A percentile compares a stretch with the other conserved stretches of the same genome.
Conservation (phyloP, 495 filamentous ascomycete species). For the Copromyces sp. region DNA sequence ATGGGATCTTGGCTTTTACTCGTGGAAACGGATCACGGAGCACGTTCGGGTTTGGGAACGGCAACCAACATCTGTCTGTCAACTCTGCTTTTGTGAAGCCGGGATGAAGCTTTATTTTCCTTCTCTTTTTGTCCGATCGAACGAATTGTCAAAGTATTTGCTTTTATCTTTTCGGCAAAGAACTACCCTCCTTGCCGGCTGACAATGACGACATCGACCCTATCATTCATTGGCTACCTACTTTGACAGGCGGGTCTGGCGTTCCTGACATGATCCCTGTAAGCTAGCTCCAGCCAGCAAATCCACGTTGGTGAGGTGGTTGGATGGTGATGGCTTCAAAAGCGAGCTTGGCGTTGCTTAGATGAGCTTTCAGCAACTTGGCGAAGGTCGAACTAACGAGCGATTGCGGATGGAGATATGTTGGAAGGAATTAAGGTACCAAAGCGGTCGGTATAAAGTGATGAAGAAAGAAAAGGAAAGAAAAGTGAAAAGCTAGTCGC, state of each 20-base stretch:
- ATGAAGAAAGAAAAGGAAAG: neutral
- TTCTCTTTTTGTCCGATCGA: neutral
- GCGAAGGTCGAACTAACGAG: neutral
- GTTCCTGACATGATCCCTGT: neutral
- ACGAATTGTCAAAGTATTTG: neutral
- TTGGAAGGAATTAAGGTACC: no score
- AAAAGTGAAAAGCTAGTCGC: neutral
- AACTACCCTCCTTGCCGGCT: neutral
- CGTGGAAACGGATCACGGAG: neutral
- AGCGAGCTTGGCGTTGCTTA: neutral
- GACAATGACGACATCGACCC: neutral
- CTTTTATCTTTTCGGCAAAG: neutral
- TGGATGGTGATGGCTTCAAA: neutral
- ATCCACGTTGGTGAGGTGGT: neutral
- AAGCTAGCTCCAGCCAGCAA: neutral
- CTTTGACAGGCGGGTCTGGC: neutral
- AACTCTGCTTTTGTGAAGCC: neutral
- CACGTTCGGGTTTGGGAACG: neutral
- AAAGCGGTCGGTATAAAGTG: neutral
- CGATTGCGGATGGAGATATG: neutral
- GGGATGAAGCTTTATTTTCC: neutral
- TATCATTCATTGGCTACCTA: neutral
- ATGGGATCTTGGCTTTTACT: neutral
- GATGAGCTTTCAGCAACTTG: neutral
- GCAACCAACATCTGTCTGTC: neutral